Conservation (phyloP, 1,284 basidiomycete species). For the Trichosporon sp. region DNA sequence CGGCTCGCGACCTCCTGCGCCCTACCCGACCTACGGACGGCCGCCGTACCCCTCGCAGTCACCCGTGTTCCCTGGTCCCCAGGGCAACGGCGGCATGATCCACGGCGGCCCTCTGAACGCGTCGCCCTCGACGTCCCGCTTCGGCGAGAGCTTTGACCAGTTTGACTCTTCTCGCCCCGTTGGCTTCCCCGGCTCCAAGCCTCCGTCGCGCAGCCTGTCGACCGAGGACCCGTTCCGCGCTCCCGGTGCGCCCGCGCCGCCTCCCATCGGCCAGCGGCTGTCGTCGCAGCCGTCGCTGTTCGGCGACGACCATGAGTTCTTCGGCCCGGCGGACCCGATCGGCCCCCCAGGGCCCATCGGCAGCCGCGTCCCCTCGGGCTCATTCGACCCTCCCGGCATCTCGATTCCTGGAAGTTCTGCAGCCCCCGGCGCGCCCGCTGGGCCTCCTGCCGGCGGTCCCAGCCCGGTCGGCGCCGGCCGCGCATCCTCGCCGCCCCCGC, state of each 20-base stretch:
- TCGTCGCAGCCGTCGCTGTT: slow-evolving; percentile 16
- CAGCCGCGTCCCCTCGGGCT: slow-evolving; percentile 5
- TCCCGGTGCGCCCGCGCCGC: slow-evolving; percentile 20
- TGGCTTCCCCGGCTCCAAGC: slow-evolving; percentile 30
- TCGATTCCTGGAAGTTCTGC: not conserved
- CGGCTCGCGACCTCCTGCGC: slow-evolving; percentile 15
- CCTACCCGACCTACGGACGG: slow-evolving; percentile 6
- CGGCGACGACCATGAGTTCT: slow-evolving; percentile 13
- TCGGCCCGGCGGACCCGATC: slow-evolving; percentile 7
- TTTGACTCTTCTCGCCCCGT: slow-evolving; percentile 24
- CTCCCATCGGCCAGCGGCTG: slow-evolving; percentile 32
- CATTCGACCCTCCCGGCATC: slow-evolving; percentile 1
- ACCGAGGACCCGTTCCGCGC: slow-evolving; percentile 38
- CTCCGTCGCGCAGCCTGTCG: slow-evolving; percentile 18
- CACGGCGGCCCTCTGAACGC: slow-evolving; percentile 18
- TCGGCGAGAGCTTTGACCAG: slow-evolving; percentile 19
- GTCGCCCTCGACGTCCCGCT: slow-evolving; percentile 29
- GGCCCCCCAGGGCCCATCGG: slow-evolving; percentile 19
- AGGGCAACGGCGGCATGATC: slow-evolving; percentile 25
- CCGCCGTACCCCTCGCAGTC: slow-evolving; percentile 24
- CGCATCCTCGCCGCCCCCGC: slow-evolving; percentile 26
- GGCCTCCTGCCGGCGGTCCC: slow-evolving; percentile 5
- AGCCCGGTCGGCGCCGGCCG: slow-evolving; percentile 5
- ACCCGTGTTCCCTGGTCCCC: slow-evolving; percentile 27
- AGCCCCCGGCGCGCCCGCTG: not conserved